phyloP scores from a whole-genome alignment of 169 alveolate genomes.

The Plasmodium gaboni region DNA sequence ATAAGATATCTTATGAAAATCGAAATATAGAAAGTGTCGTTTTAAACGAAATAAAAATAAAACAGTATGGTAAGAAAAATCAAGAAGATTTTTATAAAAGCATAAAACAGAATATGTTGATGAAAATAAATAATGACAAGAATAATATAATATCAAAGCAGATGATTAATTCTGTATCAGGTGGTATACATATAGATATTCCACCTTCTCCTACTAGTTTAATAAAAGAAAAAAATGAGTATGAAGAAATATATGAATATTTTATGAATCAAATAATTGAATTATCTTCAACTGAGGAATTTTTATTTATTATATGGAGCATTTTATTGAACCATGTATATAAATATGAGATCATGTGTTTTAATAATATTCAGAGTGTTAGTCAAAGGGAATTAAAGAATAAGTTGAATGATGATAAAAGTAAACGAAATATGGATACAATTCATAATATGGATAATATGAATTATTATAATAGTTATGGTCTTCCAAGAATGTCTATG shows the following conservation, averaged over 20 bases:
- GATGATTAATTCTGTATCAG: no score
- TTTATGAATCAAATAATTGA: constrained; percentile 42
- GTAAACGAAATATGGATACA: not conserved
- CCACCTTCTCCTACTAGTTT: not conserved
- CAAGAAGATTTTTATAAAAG: constrained; percentile 2
- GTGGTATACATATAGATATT: no score
- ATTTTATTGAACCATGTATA: constrained; percentile 49
- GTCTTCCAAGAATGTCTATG: no score
- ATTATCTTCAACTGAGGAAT: constrained; percentile 43
- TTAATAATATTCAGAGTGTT: constrained; percentile 13
- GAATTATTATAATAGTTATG: no score
- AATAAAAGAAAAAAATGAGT: constrained; percentile 14
- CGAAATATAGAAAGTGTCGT: constrained; percentile 35
- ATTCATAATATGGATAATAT: not conserved
- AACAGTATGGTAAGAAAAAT: not conserved
- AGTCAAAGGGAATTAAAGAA: constrained; percentile 2
- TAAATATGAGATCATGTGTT: constrained; percentile 43
- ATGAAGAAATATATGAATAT: constrained; percentile 36
- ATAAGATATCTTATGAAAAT: constrained; percentile 22
- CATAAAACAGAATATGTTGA: not conserved
- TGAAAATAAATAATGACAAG: not conserved
- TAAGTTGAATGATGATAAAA: not conserved
- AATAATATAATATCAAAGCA: not conserved
- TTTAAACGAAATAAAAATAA: constrained; percentile 12
- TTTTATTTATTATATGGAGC: constrained; percentile 57